Percentiles rank a stretch among this genome's conserved stretches.
phyloP scores from a whole-genome alignment of 2,329 filamentous ascomycete species.

The Chaetomium sp. region DNA sequence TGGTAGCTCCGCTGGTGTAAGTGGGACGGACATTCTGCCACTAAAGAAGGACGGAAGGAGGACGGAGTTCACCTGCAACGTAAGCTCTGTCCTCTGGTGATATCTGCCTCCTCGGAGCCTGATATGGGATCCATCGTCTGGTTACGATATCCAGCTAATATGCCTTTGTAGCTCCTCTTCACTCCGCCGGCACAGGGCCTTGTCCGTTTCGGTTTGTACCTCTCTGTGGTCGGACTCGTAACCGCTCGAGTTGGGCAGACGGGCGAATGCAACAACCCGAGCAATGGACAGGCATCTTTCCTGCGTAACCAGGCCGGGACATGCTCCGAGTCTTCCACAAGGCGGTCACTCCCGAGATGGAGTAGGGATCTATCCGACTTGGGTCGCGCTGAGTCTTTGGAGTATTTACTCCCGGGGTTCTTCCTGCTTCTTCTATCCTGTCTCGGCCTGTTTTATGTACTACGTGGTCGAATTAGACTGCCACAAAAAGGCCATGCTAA shows the following conservation, averaged over 20 bases:
- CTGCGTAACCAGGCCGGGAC: neutral
- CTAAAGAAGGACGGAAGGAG: too few relatives aligned
- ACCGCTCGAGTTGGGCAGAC: neutral
- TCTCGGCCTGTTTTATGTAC: neutral
- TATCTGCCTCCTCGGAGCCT: too few relatives aligned
- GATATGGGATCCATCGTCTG: too few relatives aligned
- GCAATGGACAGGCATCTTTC: neutral
- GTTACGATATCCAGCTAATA: neutral
- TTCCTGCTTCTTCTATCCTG: neutral
- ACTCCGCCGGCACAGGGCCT: neutral
- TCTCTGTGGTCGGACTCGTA: neutral
- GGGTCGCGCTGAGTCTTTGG: neutral
- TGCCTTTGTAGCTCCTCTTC: neutral
- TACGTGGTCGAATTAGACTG: neutral
- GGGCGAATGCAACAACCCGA: neutral
- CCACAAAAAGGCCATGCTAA: neutral
- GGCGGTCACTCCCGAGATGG: neutral
- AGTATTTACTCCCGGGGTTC: neutral
- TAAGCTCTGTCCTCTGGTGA: too few relatives aligned
- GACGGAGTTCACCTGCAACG: too few relatives aligned
- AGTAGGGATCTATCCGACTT: neutral
- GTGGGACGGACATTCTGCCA: too few relatives aligned
- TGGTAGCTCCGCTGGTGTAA: too few relatives aligned
- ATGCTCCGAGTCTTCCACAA: neutral
- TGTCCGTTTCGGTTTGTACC: neutral